phyloP scores from a whole-genome alignment of 139 green algal genomes.

The Spirogloea muscicola region DNA sequence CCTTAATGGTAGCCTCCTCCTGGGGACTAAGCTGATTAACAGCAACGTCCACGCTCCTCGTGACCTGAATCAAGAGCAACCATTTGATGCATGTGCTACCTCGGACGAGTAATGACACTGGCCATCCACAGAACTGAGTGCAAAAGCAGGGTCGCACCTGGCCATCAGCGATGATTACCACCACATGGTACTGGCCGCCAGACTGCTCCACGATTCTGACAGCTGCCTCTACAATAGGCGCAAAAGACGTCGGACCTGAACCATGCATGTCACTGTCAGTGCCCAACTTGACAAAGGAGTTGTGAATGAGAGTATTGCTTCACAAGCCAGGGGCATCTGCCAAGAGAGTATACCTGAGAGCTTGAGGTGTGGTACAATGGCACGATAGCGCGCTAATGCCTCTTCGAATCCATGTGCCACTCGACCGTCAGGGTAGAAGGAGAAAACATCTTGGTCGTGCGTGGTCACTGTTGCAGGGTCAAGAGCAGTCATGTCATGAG shows the following conservation, averaged over 20 bases:
- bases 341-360: constrained; percentile 12
- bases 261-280: too few species aligned
- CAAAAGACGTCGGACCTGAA: constrained; percentile 73
- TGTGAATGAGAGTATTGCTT: too few species aligned
- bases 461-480: not conserved
- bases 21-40: constrained; percentile 22
- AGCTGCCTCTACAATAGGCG: constrained; percentile 62
- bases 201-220: constrained; percentile 53
- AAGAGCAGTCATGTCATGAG: too few species aligned
- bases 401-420: constrained; percentile 4
- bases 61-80: constrained; percentile 60
- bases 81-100: too few species aligned
- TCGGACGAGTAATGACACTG: too few species aligned
- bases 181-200: constrained; percentile 42
- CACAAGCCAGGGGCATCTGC: too few species aligned
- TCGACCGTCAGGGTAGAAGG: constrained; percentile 13
- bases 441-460: constrained; percentile 1
- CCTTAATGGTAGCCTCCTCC: constrained; percentile 35
- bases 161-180: constrained; percentile 45
- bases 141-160: constrained; percentile 24
- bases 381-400: not conserved
- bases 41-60: constrained; percentile 11
- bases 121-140: too few species aligned
- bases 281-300: too few species aligned
- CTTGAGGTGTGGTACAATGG: constrained; percentile 4